These are phyloP conservation scores for Cytospora chrysosperma DNA, from an alignment of 2,329 filamentous ascomycete genomes.

Conservation along the genomic window DNA sequence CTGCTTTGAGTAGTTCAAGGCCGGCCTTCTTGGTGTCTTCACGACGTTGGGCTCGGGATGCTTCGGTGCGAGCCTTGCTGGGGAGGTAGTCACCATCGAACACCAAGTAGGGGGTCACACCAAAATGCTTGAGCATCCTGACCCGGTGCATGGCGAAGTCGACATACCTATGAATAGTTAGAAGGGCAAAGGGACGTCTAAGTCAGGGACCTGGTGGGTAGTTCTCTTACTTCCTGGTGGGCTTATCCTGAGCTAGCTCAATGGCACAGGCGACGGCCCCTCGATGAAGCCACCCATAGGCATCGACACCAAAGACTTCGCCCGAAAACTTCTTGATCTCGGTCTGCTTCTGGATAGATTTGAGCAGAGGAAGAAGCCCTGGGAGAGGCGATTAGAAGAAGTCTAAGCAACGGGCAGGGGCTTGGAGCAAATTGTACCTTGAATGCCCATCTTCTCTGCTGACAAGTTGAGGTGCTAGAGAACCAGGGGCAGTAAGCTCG, in stretches of 20 bases:
- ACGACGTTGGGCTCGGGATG: slow-evolving; percentile 69
- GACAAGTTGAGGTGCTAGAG: background rate
- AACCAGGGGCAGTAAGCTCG: background rate
- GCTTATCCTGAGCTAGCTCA: slow-evolving; percentile 84
- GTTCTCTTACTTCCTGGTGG: slow-evolving; percentile 72
- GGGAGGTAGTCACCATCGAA: slow-evolving; percentile 96
- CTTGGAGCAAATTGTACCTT: slow-evolving; percentile 28
- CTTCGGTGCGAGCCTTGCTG: slow-evolving; percentile 87
- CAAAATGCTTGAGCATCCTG: slow-evolving; percentile 90
- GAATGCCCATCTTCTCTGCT: slow-evolving; percentile 27
- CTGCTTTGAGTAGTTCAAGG: slow-evolving; percentile 75
- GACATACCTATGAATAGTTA: slow-evolving; percentile 64
- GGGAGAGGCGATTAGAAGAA: background rate
- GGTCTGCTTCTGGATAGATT: slow-evolving; percentile 90
- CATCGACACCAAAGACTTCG: slow-evolving; percentile 90
- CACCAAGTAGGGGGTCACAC: slow-evolving; percentile 89
- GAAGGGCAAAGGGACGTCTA: background rate
- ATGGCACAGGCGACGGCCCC: slow-evolving; percentile 87
- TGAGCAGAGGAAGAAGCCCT: slow-evolving; percentile 88
- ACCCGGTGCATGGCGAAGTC: slow-evolving; percentile 89
- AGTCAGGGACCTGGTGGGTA: background rate
- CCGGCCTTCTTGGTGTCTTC: slow-evolving; percentile 75
- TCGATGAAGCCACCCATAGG: slow-evolving; percentile 96
- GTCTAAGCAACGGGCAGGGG: background rate
- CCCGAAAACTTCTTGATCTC: slow-evolving; percentile 85